Evolutionary conservation across 495 filamentous ascomycete species (phyloP).

Genomic region (Haplographium delicatum): DNA sequence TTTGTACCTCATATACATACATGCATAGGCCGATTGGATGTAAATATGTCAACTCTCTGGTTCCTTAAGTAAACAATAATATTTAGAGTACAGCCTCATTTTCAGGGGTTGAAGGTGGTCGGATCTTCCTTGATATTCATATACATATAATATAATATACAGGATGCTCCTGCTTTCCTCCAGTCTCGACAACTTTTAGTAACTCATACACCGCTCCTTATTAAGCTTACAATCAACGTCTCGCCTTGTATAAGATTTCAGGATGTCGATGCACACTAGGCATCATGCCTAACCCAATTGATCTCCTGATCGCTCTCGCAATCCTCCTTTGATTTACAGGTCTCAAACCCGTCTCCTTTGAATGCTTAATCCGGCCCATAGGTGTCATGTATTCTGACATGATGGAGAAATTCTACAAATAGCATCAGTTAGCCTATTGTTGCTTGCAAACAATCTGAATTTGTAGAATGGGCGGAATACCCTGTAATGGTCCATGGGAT

Average conservation of each 20-base stretch:
- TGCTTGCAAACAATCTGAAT: neutral
- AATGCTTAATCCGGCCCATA: slow-evolving; percentile 79
- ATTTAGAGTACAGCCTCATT: no score
- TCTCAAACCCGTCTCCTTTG: slow-evolving; percentile 68
- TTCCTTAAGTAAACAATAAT: no score
- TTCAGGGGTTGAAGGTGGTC: no score
- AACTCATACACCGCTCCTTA: no score
- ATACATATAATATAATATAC: no score
- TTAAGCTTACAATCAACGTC: no score
- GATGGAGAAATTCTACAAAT: slow-evolving; percentile 77
- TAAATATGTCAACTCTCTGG: no score
- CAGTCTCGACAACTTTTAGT: no score
- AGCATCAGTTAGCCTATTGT: neutral
- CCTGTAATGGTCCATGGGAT: slow-evolving; percentile 80
- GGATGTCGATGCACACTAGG: slow-evolving; percentile 90
- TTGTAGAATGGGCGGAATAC: slow-evolving; percentile 37
- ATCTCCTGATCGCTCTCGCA: slow-evolving; percentile 83
- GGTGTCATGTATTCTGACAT: slow-evolving; percentile 84
- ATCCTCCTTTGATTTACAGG: slow-evolving; percentile 88
- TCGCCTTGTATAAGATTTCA: slow-evolving; percentile 61
- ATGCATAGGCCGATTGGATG: no score
- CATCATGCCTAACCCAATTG: slow-evolving; percentile 85
- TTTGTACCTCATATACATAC: no score
- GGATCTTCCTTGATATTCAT: no score
- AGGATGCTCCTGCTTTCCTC: no score